A percentile compares a stretch with the other conserved stretches of the same genome.
phyloP scores from a whole-genome alignment of 352 stramenopile genomes.

The Pythium apleroticum region DNA sequence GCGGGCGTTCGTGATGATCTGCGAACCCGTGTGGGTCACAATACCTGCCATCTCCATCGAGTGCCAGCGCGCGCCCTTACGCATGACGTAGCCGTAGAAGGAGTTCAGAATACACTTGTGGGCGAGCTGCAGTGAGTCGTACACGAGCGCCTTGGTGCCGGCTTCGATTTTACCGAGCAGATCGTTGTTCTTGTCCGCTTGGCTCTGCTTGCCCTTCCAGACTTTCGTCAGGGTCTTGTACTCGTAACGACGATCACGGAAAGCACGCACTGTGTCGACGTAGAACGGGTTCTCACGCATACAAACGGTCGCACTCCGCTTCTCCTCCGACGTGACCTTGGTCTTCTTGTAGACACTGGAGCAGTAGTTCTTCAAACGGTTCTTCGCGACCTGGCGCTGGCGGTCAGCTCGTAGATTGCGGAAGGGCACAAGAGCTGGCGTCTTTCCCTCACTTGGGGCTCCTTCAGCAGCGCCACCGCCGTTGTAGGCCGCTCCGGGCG shows the following conservation, averaged over 20 bases:
- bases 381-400: slow-evolving; percentile 69
- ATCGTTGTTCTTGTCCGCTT: slow-evolving; percentile 81
- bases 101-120: slow-evolving; percentile 99
- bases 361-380: slow-evolving; percentile 92
- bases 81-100: slow-evolving; percentile 99
- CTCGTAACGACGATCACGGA: slow-evolving; percentile 98
- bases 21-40: slow-evolving; percentile 97
- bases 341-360: slow-evolving; percentile 97
- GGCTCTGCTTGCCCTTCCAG: slow-evolving; percentile 83
- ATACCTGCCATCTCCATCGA: slow-evolving; percentile 99
- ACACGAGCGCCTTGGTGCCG: slow-evolving; percentile 89
- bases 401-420: slow-evolving; percentile 53
- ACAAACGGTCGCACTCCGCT: slow-evolving; percentile 95
- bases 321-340: slow-evolving; percentile 96
- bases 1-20: slow-evolving; percentile 97
- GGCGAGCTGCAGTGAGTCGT: slow-evolving; percentile 98
- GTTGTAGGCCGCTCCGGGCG: slow-evolving; percentile 6
- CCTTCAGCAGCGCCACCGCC: slow-evolving; percentile 19
- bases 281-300: slow-evolving; percentile 99
- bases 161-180: slow-evolving; percentile 87
- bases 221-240: slow-evolving; percentile 99
- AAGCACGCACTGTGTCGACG: slow-evolving; percentile 98
- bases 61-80: slow-evolving; percentile 97
- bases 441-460: slow-evolving; percentile 6
- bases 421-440: slow-evolving; percentile 47